These are phyloP conservation scores for Dictyostelium gargantuum DNA, from an alignment of 208 protist species.

Conservation along the genomic window DNA sequence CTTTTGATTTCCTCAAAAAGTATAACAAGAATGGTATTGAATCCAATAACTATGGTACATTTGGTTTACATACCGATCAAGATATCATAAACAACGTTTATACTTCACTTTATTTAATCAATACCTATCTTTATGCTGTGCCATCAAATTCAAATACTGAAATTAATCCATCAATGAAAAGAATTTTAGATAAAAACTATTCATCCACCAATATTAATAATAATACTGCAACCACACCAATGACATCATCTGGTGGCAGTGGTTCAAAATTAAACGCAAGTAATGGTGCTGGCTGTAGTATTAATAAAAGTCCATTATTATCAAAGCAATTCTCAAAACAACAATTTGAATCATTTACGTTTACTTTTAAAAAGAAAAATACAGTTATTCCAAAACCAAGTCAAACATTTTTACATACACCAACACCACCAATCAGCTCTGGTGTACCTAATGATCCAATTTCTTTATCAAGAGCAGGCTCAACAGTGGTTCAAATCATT, in stretches of 20 bases:
- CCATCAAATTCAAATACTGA: background rate
- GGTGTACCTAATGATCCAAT: background rate
- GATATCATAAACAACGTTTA: conserved; percentile 31
- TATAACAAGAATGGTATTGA: background rate
- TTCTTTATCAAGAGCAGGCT: background rate
- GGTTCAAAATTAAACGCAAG: background rate
- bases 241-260: background rate
- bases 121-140: conserved; percentile 37
- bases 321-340: background rate
- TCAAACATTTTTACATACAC: background rate
- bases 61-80: conserved; percentile 1
- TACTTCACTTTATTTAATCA: conserved; percentile 21
- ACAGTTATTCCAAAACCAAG: background rate
- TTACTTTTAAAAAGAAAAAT: conserved; percentile 7
- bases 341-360: background rate
- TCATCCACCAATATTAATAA: background rate
- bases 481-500: background rate
- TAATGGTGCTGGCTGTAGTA: background rate
- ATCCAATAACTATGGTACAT: background rate
- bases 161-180: background rate
- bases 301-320: background rate
- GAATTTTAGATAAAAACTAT: background rate
- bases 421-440: background rate
- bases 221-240: too few species aligned
- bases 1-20: conserved; percentile 41